Percentiles rank a stretch among this genome's conserved stretches.
These are phyloP conservation scores for Cyphellophora europaea DNA, from an alignment of 2,329 filamentous ascomycete species.

Conservation along the genomic window DNA sequence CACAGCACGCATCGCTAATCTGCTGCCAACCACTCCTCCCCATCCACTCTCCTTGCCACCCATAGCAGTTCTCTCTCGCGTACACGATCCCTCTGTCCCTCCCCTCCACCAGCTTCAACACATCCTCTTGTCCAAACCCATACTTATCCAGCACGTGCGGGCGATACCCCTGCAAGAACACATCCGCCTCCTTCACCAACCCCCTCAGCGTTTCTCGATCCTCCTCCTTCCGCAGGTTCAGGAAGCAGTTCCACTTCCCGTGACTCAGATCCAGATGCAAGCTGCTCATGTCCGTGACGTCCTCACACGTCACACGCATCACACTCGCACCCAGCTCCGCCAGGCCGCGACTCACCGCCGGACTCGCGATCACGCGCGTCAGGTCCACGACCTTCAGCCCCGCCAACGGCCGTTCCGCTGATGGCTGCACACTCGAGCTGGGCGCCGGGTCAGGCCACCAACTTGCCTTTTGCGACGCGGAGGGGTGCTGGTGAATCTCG, in stretches of 20 bases:
- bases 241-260: constrained; percentile 57
- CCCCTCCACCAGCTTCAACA: constrained; percentile 28
- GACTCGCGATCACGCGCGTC: constrained; percentile 34
- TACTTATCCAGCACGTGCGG: constrained; percentile 42
- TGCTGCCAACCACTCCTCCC: constrained; percentile 42
- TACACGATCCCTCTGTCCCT: constrained; percentile 37
- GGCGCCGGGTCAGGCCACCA: constrained; percentile 7
- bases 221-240: constrained; percentile 36
- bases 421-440: constrained; percentile 11
- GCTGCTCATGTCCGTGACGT: constrained; percentile 36
- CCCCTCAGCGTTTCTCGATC: constrained; percentile 30
- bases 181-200: constrained; percentile 40
- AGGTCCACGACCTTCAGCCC: constrained; percentile 42
- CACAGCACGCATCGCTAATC: constrained; percentile 34
- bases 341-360: constrained; percentile 30
- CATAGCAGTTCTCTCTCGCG: constrained; percentile 42
- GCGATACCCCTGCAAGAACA: constrained; percentile 47
- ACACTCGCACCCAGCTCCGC: constrained; percentile 37
- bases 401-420: constrained; percentile 29
- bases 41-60: constrained; percentile 35
- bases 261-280: constrained; percentile 66
- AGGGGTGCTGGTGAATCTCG: constrained; percentile 22
- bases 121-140: constrained; percentile 44
- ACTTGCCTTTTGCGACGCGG: constrained; percentile 1
- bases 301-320: constrained; percentile 34